Evolutionary conservation across 306 rosid species (phyloP), one percentile per base, ranked within the genome.

Genomic region (Inga oerstediana): DNA sequence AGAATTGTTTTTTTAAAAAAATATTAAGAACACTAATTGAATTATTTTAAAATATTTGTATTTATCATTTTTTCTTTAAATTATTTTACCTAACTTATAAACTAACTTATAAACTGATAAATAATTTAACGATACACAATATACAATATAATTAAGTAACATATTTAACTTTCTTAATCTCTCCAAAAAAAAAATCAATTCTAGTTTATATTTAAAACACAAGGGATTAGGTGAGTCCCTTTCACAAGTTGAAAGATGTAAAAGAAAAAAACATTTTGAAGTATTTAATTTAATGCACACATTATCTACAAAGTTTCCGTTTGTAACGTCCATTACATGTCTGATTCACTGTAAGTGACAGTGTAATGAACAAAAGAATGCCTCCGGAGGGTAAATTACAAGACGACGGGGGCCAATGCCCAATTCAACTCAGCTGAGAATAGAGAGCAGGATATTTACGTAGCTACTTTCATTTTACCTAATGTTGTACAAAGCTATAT

Each of bases 141-240:
- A 35, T 4, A 35, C 0, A 4, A 35, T 35, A 0, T 37, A 7
- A 37, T 37, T 37, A 37, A 37, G 0, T 37, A 37, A 37, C 1
- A 5, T 37, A 37, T 37, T 37, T 37, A 4, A 3, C 41, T 37
- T 37, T 5, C 0, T 37, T 37, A 37, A 37, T 37, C 0, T 37
- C 7, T 37, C 1, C 0, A 37, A 37, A 32, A 32, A 37, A 3
- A 37, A 37, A 37, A 3, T 37, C 7, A 37, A 37, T 7, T 5
- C 5, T 37, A 0, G 0, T 7, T 0, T 4, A 0, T 37, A 37
- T 5, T 37, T 37, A 37, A 0, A 0, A 37, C 7, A 0, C 5
- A 4, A 35, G 4, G 39, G 39, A 37, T 0, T 37, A 3, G 41
- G 0, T 37, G 5, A 37, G 41, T 37, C 5, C 41, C 4, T 37